Conservation (phyloP, 805 yeast species). For the Isabelozyma pseudorhagii region DNA sequence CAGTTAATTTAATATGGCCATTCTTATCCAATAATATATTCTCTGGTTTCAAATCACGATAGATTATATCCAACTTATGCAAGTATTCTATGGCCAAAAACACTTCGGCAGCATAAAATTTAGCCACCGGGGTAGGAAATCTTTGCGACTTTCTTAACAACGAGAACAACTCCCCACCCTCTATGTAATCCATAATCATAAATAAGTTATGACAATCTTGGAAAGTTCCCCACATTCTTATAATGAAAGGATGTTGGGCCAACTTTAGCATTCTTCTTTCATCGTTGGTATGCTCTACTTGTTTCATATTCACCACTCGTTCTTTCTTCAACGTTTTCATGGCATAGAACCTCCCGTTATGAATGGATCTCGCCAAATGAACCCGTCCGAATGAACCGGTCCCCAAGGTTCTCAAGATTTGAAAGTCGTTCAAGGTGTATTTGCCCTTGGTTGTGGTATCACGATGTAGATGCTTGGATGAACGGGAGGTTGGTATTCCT, state of each 20-base stretch:
- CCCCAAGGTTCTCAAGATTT: conserved; percentile 54
- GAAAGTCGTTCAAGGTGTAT: conserved; percentile 54
- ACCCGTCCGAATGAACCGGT: conserved; percentile 63
- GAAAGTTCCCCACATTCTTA: conserved; percentile 67
- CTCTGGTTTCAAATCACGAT: conserved; percentile 61
- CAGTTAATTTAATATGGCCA: conserved; percentile 60
- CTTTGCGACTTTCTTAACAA: conserved; percentile 54
- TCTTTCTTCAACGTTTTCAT: conserved; percentile 57
- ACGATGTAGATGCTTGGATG: conserved; percentile 13
- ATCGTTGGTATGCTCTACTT: conserved; percentile 63
- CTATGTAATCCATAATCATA: conserved; percentile 65
- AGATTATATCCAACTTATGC: conserved; percentile 57
- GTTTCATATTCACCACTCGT: conserved; percentile 58
- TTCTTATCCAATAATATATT: conserved; percentile 55
- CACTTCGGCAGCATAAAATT: conserved; percentile 63
- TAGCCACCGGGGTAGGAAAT: conserved; percentile 62
- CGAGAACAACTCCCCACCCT: conserved; percentile 60
- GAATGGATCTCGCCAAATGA: conserved; percentile 55
- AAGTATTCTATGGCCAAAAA: conserved; percentile 56
- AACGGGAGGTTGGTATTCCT: background rate
- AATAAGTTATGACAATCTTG: conserved; percentile 55
- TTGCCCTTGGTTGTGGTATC: conserved; percentile 53
- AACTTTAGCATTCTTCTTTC: conserved; percentile 57
- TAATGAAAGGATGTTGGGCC: conserved; percentile 59
- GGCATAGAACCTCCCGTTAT: conserved; percentile 58